Conservation (phyloP, 441 rosid genomes). For the Codiaeum variegatum region DNA sequence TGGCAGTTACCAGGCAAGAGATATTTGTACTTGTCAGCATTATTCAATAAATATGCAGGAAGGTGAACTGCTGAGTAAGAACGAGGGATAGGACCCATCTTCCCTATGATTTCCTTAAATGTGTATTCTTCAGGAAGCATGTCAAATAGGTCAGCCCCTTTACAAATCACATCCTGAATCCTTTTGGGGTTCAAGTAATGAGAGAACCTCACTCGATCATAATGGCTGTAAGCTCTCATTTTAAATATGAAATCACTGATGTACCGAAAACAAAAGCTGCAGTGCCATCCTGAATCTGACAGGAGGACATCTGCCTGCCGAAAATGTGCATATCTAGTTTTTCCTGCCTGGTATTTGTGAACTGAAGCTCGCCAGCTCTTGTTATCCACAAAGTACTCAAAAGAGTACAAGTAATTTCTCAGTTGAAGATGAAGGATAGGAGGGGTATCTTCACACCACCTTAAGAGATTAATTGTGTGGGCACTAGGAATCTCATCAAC, state of each 20-base stretch:
- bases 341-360: constrained; percentile 53
- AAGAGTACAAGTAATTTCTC: constrained; percentile 74
- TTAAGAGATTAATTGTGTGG: constrained; percentile 74
- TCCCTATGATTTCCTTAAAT: constrained; percentile 75
- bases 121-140: constrained; percentile 92
- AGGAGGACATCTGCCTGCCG: constrained; percentile 62
- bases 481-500: constrained; percentile 94
- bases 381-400: constrained; percentile 57
- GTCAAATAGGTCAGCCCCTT: constrained; percentile 69
- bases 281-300: constrained; percentile 89
- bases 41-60: constrained; percentile 57
- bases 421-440: constrained; percentile 71
- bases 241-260: constrained; percentile 74
- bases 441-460: constrained; percentile 85
- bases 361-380: constrained; percentile 93
- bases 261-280: constrained; percentile 84
- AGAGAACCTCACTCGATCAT: constrained; percentile 72
- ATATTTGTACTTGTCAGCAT: constrained; percentile 58
- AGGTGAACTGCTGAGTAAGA: constrained; percentile 79
- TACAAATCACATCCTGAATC: constrained; percentile 83
- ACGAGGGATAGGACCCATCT: constrained; percentile 75
- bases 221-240: constrained; percentile 95
- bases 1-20: constrained; percentile 81
- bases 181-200: constrained; percentile 66
- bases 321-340: constrained; percentile 76